Evolutionary conservation across 1,284 basidiomycete species (phyloP), one percentile per base, ranked within the genome.

Genomic region (Sporisorium exsertum): DNA sequence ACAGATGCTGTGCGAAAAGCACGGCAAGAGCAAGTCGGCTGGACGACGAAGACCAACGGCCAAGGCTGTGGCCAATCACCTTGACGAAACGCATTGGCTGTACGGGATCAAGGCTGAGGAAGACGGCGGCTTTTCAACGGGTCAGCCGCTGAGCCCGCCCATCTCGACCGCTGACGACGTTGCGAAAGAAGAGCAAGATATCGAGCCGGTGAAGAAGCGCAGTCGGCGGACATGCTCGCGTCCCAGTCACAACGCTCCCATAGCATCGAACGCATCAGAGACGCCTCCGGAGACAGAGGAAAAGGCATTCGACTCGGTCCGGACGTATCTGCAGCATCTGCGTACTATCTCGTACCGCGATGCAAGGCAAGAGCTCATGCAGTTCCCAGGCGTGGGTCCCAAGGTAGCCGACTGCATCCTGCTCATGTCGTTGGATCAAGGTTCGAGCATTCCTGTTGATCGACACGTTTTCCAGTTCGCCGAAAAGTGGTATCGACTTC

Each of bases 351-450:
- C 85, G 22, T 92, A 92, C 3, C 79, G 84, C 0, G 88, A 89
- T 26, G 94, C 93, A 18, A 88, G 95, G 64, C 88, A 89, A 37
- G 90, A 92, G 72, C 88, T 99, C 22, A 86, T 97, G 89, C 81
- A 90, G 94, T 74, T 90, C 10, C 78, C 93, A 49, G 97, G 97
- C 0, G 94, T 99, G 0, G 97, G 97, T 1, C 90, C 94, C 37
- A 99, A 99, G 86, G 84, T 85, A 6, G 83, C 83, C 7, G 84
- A 85, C 84, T 99, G 97, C 83, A 89, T 99, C 35, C 87, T 97
- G 58, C 88, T 99, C 26, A 98, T 99, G 93, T 94, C 94, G 77
- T 86, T 98, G 61, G 94, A 97, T 86, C 94, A 97, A 49, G 65
- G 75, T 2, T 76, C 75, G 2, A 77, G 70, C 54, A 85, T 85